Evolutionary conservation across 140 eudicot genomes (phyloP), one percentile per base, ranked within the genome.

Genomic region (Oenanthe javanica): DNA sequence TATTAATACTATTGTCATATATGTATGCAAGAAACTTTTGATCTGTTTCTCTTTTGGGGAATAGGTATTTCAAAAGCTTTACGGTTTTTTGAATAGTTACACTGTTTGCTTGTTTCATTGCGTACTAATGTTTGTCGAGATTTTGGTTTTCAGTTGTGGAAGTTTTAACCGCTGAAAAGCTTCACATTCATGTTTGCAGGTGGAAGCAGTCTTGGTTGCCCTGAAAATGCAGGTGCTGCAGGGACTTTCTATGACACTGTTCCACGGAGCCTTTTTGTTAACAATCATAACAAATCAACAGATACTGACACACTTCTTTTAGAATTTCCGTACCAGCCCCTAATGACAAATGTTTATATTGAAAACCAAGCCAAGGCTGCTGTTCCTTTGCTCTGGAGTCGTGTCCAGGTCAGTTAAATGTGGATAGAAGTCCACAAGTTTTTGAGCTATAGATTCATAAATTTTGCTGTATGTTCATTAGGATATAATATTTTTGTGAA

Each of bases 341-440:
- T 92, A 76, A 84, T 93, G 91, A 93, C 99, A 6, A 95, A 88
- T 85, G 93, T 95, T 9, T 89, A 92, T 80, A 87, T 95, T 25
- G 83, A 76, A 78, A 87, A 87, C 82, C 87, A 74, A 74, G 99
- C 96, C 23, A 95, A 84, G 88, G 99, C 96, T 79, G 84, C 99
- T 82, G 98, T 95, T 54, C 99, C 99, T 76, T 85, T 95, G 89
- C 92, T 95, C 77, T 95, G 99, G 99, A 92, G 97, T 83, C 97
- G 99, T 78, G 96, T 95, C 84, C 99, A 95, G 98, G 99, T 95
- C 72, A 81, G 91, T 78, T 25, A 61, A 75, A 57, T 80, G 40
- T 59, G 31, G 57, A 66, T 81, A 6, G 4, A 10, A 42, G 2
- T 72, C 40, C 50, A 16, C 75, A 51, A n/a, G 36, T 36, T 40